phyloP scores from a whole-genome alignment of 2,329 filamentous ascomycete genomes.

The Decorospora gaudefroyi region DNA sequence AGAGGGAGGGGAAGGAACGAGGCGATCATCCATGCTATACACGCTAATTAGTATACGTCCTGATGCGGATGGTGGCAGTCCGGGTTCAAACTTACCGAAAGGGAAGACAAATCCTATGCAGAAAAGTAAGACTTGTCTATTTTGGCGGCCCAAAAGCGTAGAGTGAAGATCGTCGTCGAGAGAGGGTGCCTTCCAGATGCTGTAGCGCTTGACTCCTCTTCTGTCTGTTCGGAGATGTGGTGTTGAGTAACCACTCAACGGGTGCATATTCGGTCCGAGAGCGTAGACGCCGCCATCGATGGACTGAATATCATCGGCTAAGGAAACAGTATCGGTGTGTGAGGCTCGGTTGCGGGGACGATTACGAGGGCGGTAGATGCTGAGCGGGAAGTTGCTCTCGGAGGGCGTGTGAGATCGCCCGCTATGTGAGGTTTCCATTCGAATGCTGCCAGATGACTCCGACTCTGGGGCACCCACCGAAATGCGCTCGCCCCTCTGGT shows the following conservation, averaged over 20 bases:
- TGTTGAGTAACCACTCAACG: slow-evolving; percentile 36
- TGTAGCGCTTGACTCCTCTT: slow-evolving; percentile 56
- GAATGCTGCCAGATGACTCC: slow-evolving; percentile 40
- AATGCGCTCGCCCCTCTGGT: slow-evolving; percentile 44
- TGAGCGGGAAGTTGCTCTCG: slow-evolving; percentile 45
- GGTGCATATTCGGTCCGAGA: slow-evolving; percentile 34
- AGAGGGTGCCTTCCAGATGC: slow-evolving; percentile 74
- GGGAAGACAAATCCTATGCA: slow-evolving; percentile 78
- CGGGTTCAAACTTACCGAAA: slow-evolving; percentile 49
- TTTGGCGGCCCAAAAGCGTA: slow-evolving; percentile 66
- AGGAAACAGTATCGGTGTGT: slow-evolving; percentile 36
- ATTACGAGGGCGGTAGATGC: slow-evolving; percentile 47
- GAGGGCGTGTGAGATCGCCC: slow-evolving; percentile 45
- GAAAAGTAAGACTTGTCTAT: slow-evolving; percentile 76
- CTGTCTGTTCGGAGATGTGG: slow-evolving; percentile 46
- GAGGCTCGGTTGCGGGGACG: slow-evolving; percentile 42
- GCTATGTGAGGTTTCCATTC: slow-evolving; percentile 43
- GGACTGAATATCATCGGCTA: slow-evolving; percentile 32
- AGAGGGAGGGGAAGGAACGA: slow-evolving; percentile 72
- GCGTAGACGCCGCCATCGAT: slow-evolving; percentile 40
- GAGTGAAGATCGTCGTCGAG: slow-evolving; percentile 67
- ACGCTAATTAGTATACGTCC: slow-evolving; percentile 21
- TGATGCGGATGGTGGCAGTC: slow-evolving; percentile 8
- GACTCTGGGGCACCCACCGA: slow-evolving; percentile 44
- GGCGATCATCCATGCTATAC: slow-evolving; percentile 76